Evolutionary conservation across 2,329 filamentous ascomycete genomes (phyloP).

Genomic region (Whalleya microplaca): DNA sequence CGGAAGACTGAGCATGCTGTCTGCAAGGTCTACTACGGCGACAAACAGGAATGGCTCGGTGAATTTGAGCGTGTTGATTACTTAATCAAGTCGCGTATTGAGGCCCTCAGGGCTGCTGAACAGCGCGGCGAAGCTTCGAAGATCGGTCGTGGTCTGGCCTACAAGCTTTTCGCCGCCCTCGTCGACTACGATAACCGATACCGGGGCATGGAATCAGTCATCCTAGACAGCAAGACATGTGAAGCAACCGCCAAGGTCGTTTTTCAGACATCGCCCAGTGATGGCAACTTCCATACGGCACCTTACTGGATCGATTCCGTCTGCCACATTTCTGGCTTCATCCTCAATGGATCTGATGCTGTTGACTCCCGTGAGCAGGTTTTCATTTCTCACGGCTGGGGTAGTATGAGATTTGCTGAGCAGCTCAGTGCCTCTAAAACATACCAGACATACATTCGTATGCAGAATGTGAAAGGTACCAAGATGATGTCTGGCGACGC

Average conservation of each 20-base stretch:
- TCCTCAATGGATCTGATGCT: slow-evolving; percentile 61
- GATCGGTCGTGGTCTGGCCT: slow-evolving; percentile 74
- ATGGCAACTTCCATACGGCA: slow-evolving; percentile 58
- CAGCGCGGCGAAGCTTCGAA: slow-evolving; percentile 70
- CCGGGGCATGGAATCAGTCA: slow-evolving; percentile 62
- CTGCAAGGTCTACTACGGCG: slow-evolving; percentile 65
- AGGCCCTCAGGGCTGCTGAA: slow-evolving; percentile 62
- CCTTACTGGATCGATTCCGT: slow-evolving; percentile 64
- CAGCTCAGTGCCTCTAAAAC: slow-evolving; percentile 48
- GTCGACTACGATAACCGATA: slow-evolving; percentile 61
- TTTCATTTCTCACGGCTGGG: slow-evolving; percentile 65
- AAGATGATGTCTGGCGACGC: slow-evolving; percentile 59
- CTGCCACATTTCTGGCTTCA: slow-evolving; percentile 63
- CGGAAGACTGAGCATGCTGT: slow-evolving; percentile 63
- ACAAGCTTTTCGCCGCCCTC: slow-evolving; percentile 67
- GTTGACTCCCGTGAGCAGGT: slow-evolving; percentile 58
- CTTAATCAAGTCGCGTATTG: slow-evolving; percentile 66
- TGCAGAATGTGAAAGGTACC: slow-evolving; percentile 56
- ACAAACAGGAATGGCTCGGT: slow-evolving; percentile 61
- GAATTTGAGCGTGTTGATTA: slow-evolving; percentile 72
- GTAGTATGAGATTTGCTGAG: slow-evolving; percentile 54
- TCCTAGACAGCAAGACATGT: slow-evolving; percentile 56
- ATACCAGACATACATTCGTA: slow-evolving; percentile 61
- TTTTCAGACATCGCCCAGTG: slow-evolving; percentile 52
- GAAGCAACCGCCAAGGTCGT: slow-evolving; percentile 57